phyloP scores from a whole-genome alignment of 1,284 basidiomycete genomes.

The Rhodotorula sp. region DNA sequence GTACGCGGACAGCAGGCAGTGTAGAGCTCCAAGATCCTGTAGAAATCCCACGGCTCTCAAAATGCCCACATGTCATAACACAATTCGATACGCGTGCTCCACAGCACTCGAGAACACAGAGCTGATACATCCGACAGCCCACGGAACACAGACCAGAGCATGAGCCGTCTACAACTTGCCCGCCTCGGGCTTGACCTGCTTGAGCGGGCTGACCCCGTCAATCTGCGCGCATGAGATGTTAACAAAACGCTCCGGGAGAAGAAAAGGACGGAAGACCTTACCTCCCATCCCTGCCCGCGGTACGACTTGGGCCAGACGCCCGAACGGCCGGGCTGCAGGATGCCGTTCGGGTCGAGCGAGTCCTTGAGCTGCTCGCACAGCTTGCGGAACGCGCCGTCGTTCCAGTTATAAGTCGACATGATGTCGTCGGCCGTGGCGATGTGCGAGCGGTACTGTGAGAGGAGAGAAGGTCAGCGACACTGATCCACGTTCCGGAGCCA shows the following conservation, averaged over 20 bases:
- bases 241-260: neutral
- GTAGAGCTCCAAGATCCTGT: too few relatives aligned
- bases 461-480: neutral
- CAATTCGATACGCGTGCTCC: too few relatives aligned
- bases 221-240: neutral
- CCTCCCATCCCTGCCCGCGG: slow-evolving; percentile 22
- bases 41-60: too few relatives aligned
- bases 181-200: slow-evolving; percentile 5
- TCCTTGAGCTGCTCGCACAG: slow-evolving; percentile 47
- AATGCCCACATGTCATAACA: too few relatives aligned
- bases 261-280: neutral
- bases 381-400: slow-evolving; percentile 43
- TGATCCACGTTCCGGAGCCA: neutral
- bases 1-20: too few relatives aligned
- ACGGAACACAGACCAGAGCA: neutral
- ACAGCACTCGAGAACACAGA: neutral
- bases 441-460: slow-evolving; percentile 39
- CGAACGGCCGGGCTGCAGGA: slow-evolving; percentile 43
- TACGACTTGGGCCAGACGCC: slow-evolving; percentile 44
- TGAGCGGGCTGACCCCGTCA: slow-evolving; percentile 8
- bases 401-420: slow-evolving; percentile 27
- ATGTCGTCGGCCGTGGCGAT: slow-evolving; percentile 42
- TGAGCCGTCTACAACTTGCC: slow-evolving; percentile 2
- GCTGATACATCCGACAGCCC: neutral
- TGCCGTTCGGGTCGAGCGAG: slow-evolving; percentile 47